Base-by-base conservation (phyloP, 176 grass and related monocot genomes). In the Otatea glauca region DNA sequence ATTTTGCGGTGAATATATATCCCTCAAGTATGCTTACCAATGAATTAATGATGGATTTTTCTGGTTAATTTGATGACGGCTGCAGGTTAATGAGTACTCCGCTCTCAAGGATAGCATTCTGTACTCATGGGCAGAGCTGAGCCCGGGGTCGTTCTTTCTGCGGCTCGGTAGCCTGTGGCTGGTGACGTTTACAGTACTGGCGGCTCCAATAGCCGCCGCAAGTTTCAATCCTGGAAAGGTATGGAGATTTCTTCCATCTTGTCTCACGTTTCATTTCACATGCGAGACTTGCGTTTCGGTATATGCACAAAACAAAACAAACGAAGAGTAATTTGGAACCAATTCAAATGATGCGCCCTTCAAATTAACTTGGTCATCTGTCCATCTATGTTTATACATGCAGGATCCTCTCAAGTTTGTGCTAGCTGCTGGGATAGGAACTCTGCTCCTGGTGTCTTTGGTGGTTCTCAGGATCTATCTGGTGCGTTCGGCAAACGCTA, bases 21-120 rank as follows among this genome's bases (percentile, higher is more conserved):
- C 41, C 41, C 4, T 43, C 41, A 43, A 9, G 41, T 9, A 43
- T 43, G 41, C 41, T 43, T 43, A 43, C 41, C 41, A 43, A 43
- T 70, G 67, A 4, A 70, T 70, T 3, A 41, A 42, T 44, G n/a
- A 43, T 81, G 79, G 16, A 56, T 56, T 80, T 32, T 32, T 44
- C 16, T 49, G 68, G 9, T 67, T 61, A 58, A 85, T 85, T 48
- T 47, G 10, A 7, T 48, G 41, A 81, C n/a, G 11, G 58, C 53
- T 21, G 84, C 51, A 98, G 96, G 96, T 98, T 45, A 98, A 98
- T 38, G 96, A 98, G 85, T 98, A 98, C 50, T 93, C 92, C 41
- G 89, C 91, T 62, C 85, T 98, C 85, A 98, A 95, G 78, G 89
- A 92, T 48, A 83, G 93, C 59, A 83, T 20, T 17, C 80, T 98